Base-by-base conservation (phyloP, 2,329 filamentous ascomycete species). In the Fusarium sacchari region DNA sequence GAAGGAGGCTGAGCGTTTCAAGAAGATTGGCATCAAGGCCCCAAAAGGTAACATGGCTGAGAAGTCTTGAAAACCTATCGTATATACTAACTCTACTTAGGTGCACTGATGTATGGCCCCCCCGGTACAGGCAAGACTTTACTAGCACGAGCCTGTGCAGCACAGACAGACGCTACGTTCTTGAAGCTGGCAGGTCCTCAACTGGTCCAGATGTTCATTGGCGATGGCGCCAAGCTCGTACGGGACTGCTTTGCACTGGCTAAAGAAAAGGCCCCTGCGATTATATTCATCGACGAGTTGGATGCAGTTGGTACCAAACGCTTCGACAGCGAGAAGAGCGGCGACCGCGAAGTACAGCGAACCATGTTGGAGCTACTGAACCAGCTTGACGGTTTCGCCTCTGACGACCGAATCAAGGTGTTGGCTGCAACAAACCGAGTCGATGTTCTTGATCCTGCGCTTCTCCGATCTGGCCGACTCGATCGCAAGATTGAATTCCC, bases 21-120 rank as follows among this genome's bases (percentile, higher is more conserved):
- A 98, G 89, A 98, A 98, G 89, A 98, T 99, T 80, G 96, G 96
- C 77, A 99, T 99, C 88, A 99, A 99, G 87, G 96, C 96, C 44
- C 96, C 96, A 20, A 99, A 99, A 86, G 96, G 96, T 98, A 78
- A 62, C 9, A 24, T 32, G 8, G 22, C n/a, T 7, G 43, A 88
- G 15, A 95, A 96, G 30, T 78, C 93, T 6, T 36, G 37, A 15
- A 42, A 7, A 13, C 42, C 53, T 15, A 34, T 28, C n/a, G 12
- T 94, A 24, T 75, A 96, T 97, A 87, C 81, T 90, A 93, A 58
- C 97, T 86, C 34, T 95, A 94, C 88, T 95, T 70, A 97, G 96
- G 96, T 83, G 96, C 96, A 70, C 87, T 99, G 72, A 99, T 99
- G 96, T 99, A 99, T 83, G 96, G 96, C 4, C 94, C 94, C 67